Evolutionary conservation across 108 stramenopile genomes (phyloP), one percentile per base, ranked within the genome.

Genomic region (Pseudonitzschia pungens): DNA sequence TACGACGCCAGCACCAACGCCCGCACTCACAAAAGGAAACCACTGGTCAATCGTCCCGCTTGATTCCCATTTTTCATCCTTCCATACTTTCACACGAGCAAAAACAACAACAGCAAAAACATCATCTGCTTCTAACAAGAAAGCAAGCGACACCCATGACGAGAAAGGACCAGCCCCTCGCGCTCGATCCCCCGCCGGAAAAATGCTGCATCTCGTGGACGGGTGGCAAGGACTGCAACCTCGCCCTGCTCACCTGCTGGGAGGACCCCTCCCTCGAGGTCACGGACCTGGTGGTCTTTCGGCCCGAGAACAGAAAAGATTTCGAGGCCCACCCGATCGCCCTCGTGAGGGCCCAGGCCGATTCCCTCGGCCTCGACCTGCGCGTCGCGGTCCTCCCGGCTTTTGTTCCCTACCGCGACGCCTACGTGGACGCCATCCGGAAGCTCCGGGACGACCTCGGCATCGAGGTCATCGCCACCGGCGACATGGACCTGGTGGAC

Each of bases 401-500:
- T 7, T 70, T 27, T 5, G 55, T 20, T 45, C 50, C 74, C 28
- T 84, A 81, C 63, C 73, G 73, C 43, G 68, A 77, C 32, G 80
- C 56, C 10, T 84, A 84, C 54, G 75, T 81, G 31, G 40, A 79
- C 36, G 79, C 50, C 12, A 75, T 80, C 21, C 18, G 43, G n/a
- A 40, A 64, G 51, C 43, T 84, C 21, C 58, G 69, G 27, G 69
- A 81, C 33, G 60, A 74, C 4, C 57, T 78, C 69, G 69, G 75
- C 4, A 71, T 84, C 29, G 31, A 53, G 32, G 73, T 81, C 9
- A 76, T 84, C 43, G 40, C 44, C 26, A 84, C 83, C 15, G 83
- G 83, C 52, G 83, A 84, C 57, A 84, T 84, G 69, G 80, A 84
- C 33, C 53, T 79, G n/a, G 83, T 84, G 1, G 83, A 79, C 21